These are phyloP conservation scores for Magnolia changhungtana DNA, from an alignment of 164 flowering plant species.

Conservation along the genomic window DNA sequence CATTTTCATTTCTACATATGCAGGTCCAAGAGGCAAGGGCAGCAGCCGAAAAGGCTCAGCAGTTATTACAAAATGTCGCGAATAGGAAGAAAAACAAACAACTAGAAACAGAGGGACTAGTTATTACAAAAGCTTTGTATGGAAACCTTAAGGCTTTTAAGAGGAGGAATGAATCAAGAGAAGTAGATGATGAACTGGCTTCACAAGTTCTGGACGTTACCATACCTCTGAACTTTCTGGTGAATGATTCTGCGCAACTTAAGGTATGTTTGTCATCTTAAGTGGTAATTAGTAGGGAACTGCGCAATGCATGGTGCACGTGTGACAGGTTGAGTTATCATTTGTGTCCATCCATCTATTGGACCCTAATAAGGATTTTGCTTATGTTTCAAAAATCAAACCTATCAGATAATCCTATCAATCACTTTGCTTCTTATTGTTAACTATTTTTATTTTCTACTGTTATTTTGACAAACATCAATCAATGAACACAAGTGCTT, in stretches of 20 bases:
- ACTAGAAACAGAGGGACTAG: slow-evolving; percentile 62
- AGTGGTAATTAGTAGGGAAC: too few relatives aligned
- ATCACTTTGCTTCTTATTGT: too few relatives aligned
- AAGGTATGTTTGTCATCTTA: slow-evolving; percentile 48
- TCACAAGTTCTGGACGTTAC: slow-evolving; percentile 79
- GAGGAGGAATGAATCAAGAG: slow-evolving; percentile 33
- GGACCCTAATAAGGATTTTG: too few relatives aligned
- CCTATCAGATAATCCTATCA: too few relatives aligned
- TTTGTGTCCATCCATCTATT: too few relatives aligned
- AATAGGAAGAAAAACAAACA: slow-evolving; percentile 75
- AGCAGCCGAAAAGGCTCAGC: slow-evolving; percentile 86
- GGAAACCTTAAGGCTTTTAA: slow-evolving; percentile 55
- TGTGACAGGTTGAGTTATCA: too few relatives aligned
- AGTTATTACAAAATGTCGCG: slow-evolving; percentile 71
- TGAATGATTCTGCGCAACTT: slow-evolving; percentile 80
- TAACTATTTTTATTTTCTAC: too few relatives aligned
- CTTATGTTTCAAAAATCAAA: too few relatives aligned
- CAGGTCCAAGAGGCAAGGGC: slow-evolving; percentile 76
- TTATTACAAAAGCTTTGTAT: slow-evolving; percentile 69
- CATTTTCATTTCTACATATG: slow-evolving; percentile 1
- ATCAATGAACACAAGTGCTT: too few relatives aligned
- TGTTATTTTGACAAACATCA: too few relatives aligned
- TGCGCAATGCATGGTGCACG: too few relatives aligned
- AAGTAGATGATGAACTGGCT: slow-evolving; percentile 32
- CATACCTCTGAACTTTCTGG: slow-evolving; percentile 78